Evolutionary conservation across 1,284 basidiomycete genomes (phyloP).

Genomic region (Leccinum angustisporum): DNA sequence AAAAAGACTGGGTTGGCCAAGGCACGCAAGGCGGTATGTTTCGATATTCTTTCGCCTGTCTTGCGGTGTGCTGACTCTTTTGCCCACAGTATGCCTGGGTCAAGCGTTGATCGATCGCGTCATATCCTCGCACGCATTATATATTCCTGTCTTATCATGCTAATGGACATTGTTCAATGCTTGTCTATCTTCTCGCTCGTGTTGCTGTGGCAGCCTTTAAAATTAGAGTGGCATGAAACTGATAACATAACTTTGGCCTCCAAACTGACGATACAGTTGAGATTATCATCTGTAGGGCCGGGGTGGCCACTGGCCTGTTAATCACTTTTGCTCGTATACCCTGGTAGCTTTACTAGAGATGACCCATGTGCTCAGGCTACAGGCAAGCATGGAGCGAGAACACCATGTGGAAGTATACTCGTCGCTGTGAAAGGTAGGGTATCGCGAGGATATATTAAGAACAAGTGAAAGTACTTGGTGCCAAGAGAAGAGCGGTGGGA

Average conservation of each 20-base stretch:
- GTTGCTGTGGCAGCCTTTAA: neutral
- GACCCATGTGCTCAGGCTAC: neutral
- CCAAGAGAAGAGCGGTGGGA: neutral
- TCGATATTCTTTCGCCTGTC: neutral
- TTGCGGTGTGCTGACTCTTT: neutral
- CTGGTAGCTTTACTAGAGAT: neutral
- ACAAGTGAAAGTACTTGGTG: neutral
- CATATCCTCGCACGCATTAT: constrained; percentile 1
- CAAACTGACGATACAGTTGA: neutral
- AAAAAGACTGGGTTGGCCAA: constrained; percentile 94
- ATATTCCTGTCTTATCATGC: constrained; percentile 4
- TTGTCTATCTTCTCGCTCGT: neutral
- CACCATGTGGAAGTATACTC: neutral
- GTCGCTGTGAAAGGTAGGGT: neutral
- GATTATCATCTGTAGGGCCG: neutral
- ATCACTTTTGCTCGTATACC: neutral
- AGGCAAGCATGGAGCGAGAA: neutral
- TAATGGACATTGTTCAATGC: neutral
- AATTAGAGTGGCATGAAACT: neutral
- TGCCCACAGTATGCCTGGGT: constrained; percentile 81
- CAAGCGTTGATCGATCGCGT: constrained; percentile 72
- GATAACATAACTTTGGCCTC: neutral
- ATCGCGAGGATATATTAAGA: neutral
- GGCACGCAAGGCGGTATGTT: constrained; percentile 85
- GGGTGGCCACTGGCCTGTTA: neutral